These are phyloP conservation scores for Nakataea oryzae DNA, from an alignment of 2,329 filamentous ascomycete genomes.

Conservation along the genomic window DNA sequence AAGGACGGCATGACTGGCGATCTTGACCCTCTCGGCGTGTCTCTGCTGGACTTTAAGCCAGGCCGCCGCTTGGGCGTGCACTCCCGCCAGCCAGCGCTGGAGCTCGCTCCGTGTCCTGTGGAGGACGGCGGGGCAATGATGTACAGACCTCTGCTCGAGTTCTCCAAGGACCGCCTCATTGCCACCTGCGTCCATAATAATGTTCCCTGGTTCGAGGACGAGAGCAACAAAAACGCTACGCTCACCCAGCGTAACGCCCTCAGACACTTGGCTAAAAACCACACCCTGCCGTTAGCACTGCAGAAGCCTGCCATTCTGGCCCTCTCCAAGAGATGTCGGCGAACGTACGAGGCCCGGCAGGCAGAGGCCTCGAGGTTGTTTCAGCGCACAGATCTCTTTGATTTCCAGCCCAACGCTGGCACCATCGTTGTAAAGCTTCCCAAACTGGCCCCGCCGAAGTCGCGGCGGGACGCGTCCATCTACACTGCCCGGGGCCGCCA, in stretches of 20 bases:
- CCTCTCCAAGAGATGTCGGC: constrained; percentile 43
- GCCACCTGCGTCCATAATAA: constrained; percentile 60
- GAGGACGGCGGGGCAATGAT: constrained; percentile 58
- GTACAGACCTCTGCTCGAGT: constrained; percentile 58
- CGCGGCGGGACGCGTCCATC: constrained; percentile 9
- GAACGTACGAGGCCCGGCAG: constrained; percentile 31
- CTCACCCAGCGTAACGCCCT: constrained; percentile 76
- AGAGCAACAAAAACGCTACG: constrained; percentile 68
- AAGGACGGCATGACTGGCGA: constrained; percentile 6
- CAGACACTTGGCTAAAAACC: constrained; percentile 49
- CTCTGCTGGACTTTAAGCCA: constrained; percentile 7
- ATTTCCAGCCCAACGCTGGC: constrained; percentile 36
- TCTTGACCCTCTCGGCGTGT: constrained; percentile 9
- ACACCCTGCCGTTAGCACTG: constrained; percentile 59
- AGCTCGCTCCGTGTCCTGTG: constrained; percentile 13
- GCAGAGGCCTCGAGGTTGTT: constrained; percentile 45
- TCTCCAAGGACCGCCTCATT: constrained; percentile 63
- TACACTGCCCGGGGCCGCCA: constrained; percentile 12
- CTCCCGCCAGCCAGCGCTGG: constrained; percentile 13
- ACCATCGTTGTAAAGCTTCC: constrained; percentile 37
- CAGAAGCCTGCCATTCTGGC: constrained; percentile 52
- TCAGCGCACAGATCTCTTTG: constrained; percentile 28
- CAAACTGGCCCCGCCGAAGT: constrained; percentile 12
- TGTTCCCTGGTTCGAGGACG: constrained; percentile 73
- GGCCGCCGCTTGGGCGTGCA: constrained; percentile 6